Percentiles rank a stretch among this genome's conserved stretches.
Evolutionary conservation across 176 grass and related monocot species (phyloP).

Genomic region (Oryza officinalis): DNA sequence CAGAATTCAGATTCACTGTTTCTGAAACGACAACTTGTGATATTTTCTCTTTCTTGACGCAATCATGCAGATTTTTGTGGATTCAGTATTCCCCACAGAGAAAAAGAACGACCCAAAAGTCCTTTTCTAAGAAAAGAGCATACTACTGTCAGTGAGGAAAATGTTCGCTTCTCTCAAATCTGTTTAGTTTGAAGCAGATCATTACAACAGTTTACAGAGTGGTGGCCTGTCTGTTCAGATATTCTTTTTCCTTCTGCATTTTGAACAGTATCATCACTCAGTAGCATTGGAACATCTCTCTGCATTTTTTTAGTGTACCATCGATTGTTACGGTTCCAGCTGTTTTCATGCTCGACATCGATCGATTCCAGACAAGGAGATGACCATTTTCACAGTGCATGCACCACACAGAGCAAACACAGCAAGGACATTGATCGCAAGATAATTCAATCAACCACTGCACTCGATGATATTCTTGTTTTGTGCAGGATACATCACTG

Average conservation of each 20-base stretch:
- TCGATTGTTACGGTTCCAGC: background rate
- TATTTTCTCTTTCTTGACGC: background rate
- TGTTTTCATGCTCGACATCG: background rate
- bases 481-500: conserved; percentile 16
- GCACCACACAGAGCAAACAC: conserved; percentile 1
- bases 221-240: background rate
- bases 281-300: background rate
- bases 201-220: background rate
- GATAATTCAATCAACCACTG: background rate
- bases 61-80: background rate
- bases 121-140: background rate
- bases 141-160: background rate
- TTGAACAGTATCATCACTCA: background rate
- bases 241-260: background rate
- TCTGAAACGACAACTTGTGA: background rate
- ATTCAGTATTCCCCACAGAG: background rate
- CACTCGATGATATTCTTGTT: conserved; percentile 36
- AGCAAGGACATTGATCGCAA: background rate
- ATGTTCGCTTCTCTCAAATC: background rate
- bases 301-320: background rate
- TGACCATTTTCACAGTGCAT: background rate
- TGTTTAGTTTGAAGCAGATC: conserved; percentile 16
- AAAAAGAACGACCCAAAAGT: background rate
- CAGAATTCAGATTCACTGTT: background rate
- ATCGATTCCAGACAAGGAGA: background rate